Evolutionary conservation across 2,329 filamentous ascomycete genomes (phyloP), one percentile per base, ranked within the genome.

Genomic region (Magnaporthiopsis incrustans): DNA sequence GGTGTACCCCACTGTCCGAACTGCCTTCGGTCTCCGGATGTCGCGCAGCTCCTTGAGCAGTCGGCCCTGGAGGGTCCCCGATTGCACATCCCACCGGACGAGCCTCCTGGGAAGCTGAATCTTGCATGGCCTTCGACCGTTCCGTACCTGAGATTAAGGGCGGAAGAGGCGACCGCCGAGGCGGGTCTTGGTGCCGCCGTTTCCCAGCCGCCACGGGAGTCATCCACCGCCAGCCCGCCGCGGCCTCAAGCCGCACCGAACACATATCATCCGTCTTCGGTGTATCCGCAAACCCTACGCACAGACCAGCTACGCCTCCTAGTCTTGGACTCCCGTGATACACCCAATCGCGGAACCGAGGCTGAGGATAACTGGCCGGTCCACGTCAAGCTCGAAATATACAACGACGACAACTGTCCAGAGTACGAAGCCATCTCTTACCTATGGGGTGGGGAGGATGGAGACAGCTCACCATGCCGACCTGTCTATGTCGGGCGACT

Each of bases 401-500:
- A 61, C 44, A 25, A 26, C 25, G 60, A 61, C 50, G 27, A 63
- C 30, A 50, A 63, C 50, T 63, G 53, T 22, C 61, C 61, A 22
- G 61, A 57, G 14, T 63, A 63, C 53, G 61, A 63, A 5, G 25
- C 53, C 2, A 53, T 63, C 14, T 57, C 61, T 4, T 63, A 63
- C 44, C 25, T 50, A 10, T 63, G 61, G 53, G 71, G 27, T 6
- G 71, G 70, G n/a, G 71, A 74, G 60, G 65, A 69, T 15, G 67
- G 59, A 6, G 70, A 74, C 57, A 68, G 35, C 25, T 59, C 66
- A 0, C 67, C 57, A 1, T 67, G 65, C 30, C 33, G 33, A 5
- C 71, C 70, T n/a, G 64, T 73, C 10, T 73, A 65, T 58, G 26
- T 71, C 32, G 71, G 71, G 1, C 56, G 60, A 0, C 71, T 67